phyloP scores from a whole-genome alignment of 2,329 filamentous ascomycete species.

The Exutisphaerella laricina region DNA sequence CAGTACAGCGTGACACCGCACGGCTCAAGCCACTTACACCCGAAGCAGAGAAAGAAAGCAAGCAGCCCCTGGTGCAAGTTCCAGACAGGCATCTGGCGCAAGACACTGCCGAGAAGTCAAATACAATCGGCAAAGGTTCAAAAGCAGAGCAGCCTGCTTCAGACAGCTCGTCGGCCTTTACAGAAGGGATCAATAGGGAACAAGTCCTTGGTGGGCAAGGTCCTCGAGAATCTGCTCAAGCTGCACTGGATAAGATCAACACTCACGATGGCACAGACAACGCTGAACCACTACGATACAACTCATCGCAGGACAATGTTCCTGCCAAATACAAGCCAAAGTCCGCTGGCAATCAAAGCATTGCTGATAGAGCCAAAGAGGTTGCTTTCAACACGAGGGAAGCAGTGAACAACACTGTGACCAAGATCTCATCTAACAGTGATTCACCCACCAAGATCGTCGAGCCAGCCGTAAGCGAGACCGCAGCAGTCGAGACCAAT shows the following conservation, averaged over 20 bases:
- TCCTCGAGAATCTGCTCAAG: constrained; percentile 17
- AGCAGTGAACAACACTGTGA: neutral
- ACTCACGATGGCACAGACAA: constrained; percentile 4
- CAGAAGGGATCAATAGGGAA: constrained; percentile 8
- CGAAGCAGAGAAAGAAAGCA: constrained; percentile 26
- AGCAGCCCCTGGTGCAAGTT: constrained; percentile 31
- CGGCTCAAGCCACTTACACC: constrained; percentile 29
- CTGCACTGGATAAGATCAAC: constrained; percentile 18
- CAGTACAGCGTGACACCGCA: constrained; percentile 28
- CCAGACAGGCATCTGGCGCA: constrained; percentile 28
- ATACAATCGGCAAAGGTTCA: constrained; percentile 10
- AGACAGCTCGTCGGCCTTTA: constrained; percentile 7
- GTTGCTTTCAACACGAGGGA: neutral
- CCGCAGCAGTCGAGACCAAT: neutral
- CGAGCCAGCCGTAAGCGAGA: neutral
- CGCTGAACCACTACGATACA: neutral
- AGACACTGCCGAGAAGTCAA: constrained; percentile 9
- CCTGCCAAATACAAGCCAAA: constrained; percentile 1
- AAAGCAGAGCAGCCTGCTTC: constrained; percentile 4
- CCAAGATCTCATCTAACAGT: neutral
- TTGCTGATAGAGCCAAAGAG: constrained; percentile 1
- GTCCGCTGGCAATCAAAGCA: neutral
- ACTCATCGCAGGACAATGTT: neutral
- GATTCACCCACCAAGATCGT: neutral
- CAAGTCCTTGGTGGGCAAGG: constrained; percentile 6